Evolutionary conservation across 116 monocot genomes (phyloP).

Genomic region (Papilionanthe hybrid): DNA sequence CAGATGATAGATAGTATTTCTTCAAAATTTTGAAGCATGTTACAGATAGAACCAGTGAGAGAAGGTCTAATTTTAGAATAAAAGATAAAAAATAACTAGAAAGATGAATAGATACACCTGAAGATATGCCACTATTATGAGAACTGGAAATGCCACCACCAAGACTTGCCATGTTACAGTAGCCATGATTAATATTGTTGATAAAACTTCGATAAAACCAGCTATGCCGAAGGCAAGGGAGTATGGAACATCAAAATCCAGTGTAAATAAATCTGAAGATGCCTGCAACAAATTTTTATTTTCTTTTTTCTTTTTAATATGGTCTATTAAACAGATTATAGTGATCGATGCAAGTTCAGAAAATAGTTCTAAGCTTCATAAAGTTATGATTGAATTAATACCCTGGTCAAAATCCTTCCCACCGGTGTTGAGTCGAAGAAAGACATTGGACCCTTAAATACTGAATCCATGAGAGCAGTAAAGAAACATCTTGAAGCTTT

Average conservation of each 20-base stretch:
- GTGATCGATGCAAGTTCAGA: background rate
- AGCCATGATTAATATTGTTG: slow-evolving; percentile 42
- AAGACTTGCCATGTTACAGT: slow-evolving; percentile 75
- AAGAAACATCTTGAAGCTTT: slow-evolving; percentile 74
- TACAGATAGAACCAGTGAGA: background rate
- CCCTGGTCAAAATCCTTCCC: slow-evolving; percentile 84
- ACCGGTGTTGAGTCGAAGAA: slow-evolving; percentile 92
- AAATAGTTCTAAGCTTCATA: background rate
- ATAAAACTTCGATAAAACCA: slow-evolving; percentile 23
- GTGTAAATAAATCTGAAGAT: slow-evolving; percentile 71
- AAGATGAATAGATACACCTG: slow-evolving; percentile 39
- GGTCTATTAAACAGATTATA: background rate
- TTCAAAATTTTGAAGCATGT: slow-evolving; percentile 15
- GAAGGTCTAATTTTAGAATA: background rate
- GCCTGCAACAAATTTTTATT: slow-evolving; percentile 36
- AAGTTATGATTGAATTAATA: slow-evolving; percentile 15
- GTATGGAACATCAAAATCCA: slow-evolving; percentile 76
- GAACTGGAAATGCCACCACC: slow-evolving; percentile 52
- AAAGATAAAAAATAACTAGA: background rate
- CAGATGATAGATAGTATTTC: slow-evolving; percentile 73
- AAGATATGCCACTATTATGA: slow-evolving; percentile 27
- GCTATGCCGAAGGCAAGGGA: slow-evolving; percentile 41
- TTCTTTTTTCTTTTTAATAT: background rate
- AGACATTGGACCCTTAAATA: slow-evolving; percentile 79
- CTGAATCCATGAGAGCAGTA: slow-evolving; percentile 62